Conservation (phyloP, 2,329 filamentous ascomycete species). For the Epichloe elymi region DNA sequence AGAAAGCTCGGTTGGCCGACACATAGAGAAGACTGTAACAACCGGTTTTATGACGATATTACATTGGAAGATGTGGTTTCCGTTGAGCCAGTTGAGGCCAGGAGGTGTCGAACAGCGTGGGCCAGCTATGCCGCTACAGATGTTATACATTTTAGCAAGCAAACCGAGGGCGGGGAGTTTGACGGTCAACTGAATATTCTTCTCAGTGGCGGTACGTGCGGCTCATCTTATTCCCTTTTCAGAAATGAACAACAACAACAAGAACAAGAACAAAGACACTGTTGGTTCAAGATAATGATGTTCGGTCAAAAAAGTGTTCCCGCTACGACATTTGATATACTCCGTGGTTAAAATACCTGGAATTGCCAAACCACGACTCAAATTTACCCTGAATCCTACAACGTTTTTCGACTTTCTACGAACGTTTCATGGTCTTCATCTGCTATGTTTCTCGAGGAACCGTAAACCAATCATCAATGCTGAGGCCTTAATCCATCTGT, state of each 20-base stretch:
- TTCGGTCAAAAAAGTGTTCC: conserved; percentile 6
- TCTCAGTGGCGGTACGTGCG: conserved; percentile 11
- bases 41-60: neutral
- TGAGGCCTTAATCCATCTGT: conserved; percentile 13
- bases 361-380: conserved; percentile 8
- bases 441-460: neutral
- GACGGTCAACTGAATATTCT: conserved; percentile 11
- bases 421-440: neutral
- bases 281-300: too few relatives aligned
- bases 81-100: neutral
- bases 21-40: neutral
- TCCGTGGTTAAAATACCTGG: conserved; percentile 11
- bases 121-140: conserved; percentile 12
- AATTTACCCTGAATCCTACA: conserved; percentile 6
- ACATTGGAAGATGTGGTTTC: neutral
- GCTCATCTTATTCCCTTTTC: neutral
- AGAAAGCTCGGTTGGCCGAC: neutral
- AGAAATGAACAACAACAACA: too few relatives aligned
- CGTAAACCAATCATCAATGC: conserved; percentile 10
- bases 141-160: conserved; percentile 13
- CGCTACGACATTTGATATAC: conserved; percentile 15
- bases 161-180: conserved; percentile 14
- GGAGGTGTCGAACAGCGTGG: conserved; percentile 6
- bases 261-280: too few relatives aligned
- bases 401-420: neutral